phyloP scores from a whole-genome alignment of 2,329 filamentous ascomycete species.

The Penicillium sp. region DNA sequence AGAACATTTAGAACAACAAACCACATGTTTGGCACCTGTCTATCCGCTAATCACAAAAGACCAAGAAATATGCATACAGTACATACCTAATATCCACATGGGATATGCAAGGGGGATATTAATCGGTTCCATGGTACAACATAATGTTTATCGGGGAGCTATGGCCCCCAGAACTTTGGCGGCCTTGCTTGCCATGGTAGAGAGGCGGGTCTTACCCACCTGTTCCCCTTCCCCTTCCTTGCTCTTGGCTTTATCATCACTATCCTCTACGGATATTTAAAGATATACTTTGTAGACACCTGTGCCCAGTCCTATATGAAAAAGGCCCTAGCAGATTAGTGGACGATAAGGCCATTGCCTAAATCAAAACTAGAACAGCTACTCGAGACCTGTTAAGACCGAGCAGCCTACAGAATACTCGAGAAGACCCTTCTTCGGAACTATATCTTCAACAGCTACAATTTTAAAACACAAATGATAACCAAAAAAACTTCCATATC shows the following conservation, averaged over 20 bases:
- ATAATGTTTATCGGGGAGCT: neutral
- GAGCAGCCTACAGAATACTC: too few relatives aligned
- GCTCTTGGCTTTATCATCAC: neutral
- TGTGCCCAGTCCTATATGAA: too few relatives aligned
- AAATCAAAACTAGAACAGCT: neutral
- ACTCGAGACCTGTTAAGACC: neutral
- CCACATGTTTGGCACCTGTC: neutral
- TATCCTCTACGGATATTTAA: neutral
- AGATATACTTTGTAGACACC: neutral
- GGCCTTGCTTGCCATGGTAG: neutral
- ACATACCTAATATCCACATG: neutral
- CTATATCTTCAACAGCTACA: neutral
- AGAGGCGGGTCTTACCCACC: neutral
- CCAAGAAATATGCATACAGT: neutral
- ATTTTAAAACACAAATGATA: neutral
- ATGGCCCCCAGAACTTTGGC: neutral
- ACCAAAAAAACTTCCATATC: conserved; percentile 17
- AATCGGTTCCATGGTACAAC: neutral
- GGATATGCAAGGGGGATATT: neutral
- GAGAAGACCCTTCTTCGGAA: neutral
- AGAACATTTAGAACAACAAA: neutral
- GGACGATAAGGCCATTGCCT: neutral
- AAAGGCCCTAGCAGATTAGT: neutral
- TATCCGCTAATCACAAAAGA: neutral
- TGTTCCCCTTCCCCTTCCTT: neutral